Percentiles rank a stretch among this genome's conserved stretches.
Evolutionary conservation across 441 rosid species (phyloP).

Genomic region (Adansonia gregorii): DNA sequence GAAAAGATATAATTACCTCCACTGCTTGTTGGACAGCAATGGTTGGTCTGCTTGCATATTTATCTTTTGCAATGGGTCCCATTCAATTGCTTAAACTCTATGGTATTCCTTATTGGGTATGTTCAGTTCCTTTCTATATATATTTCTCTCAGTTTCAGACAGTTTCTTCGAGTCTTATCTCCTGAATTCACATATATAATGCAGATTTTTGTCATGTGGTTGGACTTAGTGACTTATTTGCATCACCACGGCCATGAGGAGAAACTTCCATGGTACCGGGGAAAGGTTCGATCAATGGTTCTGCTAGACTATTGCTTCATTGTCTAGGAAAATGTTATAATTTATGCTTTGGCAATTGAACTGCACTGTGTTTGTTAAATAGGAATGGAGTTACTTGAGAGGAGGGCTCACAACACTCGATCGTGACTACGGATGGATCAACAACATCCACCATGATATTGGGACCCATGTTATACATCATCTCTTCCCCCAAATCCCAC

Average conservation of each 20-base stretch:
- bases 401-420: constrained; percentile 77
- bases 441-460: constrained; percentile 72
- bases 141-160: neutral
- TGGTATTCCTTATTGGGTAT: constrained; percentile 58
- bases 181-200: neutral
- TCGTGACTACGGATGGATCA: constrained; percentile 68
- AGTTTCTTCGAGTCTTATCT: neutral
- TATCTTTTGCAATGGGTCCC: constrained; percentile 57
- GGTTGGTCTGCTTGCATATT: constrained; percentile 52
- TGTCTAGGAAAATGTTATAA: neutral
- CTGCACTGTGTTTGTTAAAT: constrained; percentile 10
- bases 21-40: constrained; percentile 68
- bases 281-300: constrained; percentile 44
- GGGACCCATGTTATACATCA: constrained; percentile 78
- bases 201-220: constrained; percentile 65
- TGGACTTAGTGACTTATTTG: constrained; percentile 66
- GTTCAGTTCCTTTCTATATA: constrained; percentile 15
- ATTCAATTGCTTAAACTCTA: constrained; percentile 64
- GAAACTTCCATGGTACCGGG: constrained; percentile 77
- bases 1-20: constrained; percentile 60
- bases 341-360: neutral
- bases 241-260: constrained; percentile 73
- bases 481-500: constrained; percentile 77
- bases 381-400: constrained; percentile 78
- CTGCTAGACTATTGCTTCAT: neutral